These are phyloP conservation scores for Iodosphaeria phyllophila DNA, from an alignment of 2,329 filamentous ascomycete genomes.

Conservation along the genomic window DNA sequence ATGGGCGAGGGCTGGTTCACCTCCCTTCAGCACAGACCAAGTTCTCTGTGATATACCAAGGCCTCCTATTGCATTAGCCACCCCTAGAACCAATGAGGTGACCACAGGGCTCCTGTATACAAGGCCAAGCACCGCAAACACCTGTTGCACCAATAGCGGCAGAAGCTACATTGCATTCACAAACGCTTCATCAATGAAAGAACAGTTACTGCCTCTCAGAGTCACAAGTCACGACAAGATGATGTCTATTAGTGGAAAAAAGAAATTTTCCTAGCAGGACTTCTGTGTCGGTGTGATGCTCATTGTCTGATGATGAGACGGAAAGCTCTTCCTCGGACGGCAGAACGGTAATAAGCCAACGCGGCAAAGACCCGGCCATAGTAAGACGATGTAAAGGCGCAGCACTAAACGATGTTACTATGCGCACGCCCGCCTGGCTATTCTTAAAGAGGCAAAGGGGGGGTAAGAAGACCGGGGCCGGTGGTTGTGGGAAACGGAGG, in stretches of 20 bases:
- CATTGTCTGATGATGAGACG: no score
- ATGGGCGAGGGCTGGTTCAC: slow-evolving; percentile 1
- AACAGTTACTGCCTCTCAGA: no score
- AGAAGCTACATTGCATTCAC: no score
- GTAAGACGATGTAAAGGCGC: neutral
- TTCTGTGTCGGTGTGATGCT: no score
- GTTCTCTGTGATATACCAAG: slow-evolving; percentile 1
- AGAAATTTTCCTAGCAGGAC: no score
- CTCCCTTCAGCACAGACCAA: slow-evolving; percentile 1
- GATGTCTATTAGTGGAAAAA: no score
- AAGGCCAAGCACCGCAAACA: slow-evolving; percentile 1
- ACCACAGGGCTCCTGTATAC: neutral
- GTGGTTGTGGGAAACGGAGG: neutral
- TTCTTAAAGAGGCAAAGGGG: neutral
- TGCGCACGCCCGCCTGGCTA: neutral
- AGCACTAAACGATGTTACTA: neutral
- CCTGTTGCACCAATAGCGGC: slow-evolving; percentile 1
- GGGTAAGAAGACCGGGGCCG: neutral
- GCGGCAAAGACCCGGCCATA: neutral
- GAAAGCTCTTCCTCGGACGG: no score
- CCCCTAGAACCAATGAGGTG: slow-evolving; percentile 1
- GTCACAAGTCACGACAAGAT: no score
- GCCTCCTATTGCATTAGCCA: neutral
- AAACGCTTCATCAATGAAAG: no score
- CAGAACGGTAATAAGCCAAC: no score